These are phyloP conservation scores for Blastomyces percursus DNA, from an alignment of 2,329 filamentous ascomycete genomes.

Conservation along the genomic window DNA sequence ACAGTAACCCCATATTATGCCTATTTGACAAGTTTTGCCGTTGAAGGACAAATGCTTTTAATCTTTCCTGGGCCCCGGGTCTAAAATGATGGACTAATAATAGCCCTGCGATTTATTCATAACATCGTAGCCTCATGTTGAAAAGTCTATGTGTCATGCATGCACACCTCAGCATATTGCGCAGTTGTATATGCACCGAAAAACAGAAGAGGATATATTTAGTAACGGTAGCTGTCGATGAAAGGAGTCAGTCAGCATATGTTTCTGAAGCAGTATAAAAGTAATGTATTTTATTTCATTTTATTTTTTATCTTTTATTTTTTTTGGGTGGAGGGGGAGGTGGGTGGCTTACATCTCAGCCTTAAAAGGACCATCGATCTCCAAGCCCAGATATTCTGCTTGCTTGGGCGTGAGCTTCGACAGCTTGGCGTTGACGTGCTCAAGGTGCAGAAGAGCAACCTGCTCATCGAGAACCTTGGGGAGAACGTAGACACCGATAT, in stretches of 20 bases:
- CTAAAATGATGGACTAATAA: slow-evolving; percentile 36
- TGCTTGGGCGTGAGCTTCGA: slow-evolving; percentile 74
- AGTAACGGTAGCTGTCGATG: slow-evolving; percentile 52
- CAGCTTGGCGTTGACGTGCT: slow-evolving; percentile 90
- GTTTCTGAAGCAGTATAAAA: background rate
- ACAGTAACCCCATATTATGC: slow-evolving; percentile 5
- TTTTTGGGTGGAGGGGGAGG: too few relatives aligned
- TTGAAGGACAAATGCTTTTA: slow-evolving; percentile 45
- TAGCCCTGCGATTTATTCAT: slow-evolving; percentile 41
- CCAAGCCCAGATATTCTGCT: slow-evolving; percentile 87
- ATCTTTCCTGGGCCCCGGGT: slow-evolving; percentile 24
- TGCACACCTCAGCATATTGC: slow-evolving; percentile 9
- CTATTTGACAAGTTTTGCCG: slow-evolving; percentile 36
- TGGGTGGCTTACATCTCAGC: slow-evolving; percentile 58
- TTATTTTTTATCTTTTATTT: too few relatives aligned
- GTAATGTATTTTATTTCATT: too few relatives aligned
- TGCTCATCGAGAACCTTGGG: slow-evolving; percentile 99
- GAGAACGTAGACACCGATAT: slow-evolving; percentile 86
- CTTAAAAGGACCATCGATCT: slow-evolving; percentile 88
- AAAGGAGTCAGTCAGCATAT: slow-evolving; percentile 24
- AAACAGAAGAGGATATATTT: slow-evolving; percentile 31
- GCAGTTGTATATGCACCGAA: slow-evolving; percentile 17
- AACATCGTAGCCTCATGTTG: slow-evolving; percentile 51
- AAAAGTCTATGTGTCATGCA: slow-evolving; percentile 33
- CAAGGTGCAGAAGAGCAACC: slow-evolving; percentile 86